phyloP scores from a whole-genome alignment of 495 filamentous ascomycete species.

The Talaromyces stipitatus region DNA sequence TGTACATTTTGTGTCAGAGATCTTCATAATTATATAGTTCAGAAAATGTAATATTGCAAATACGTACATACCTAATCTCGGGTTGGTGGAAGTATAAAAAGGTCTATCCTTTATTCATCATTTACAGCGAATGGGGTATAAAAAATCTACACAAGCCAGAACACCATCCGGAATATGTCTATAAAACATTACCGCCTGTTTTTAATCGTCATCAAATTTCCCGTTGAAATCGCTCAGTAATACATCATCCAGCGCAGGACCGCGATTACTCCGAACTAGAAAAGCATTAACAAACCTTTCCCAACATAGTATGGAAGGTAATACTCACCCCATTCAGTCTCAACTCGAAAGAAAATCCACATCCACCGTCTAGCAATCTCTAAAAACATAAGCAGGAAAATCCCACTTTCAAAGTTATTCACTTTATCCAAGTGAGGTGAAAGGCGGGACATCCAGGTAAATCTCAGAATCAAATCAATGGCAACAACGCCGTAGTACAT shows the following conservation, averaged over 20 bases:
- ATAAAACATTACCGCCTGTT: slow-evolving; percentile 18
- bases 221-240: slow-evolving; percentile 43
- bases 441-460: slow-evolving; percentile 84
- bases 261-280: slow-evolving; percentile 47
- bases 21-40: background rate
- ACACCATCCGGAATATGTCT: background rate
- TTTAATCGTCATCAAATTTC: slow-evolving; percentile 45
- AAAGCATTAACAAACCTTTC: slow-evolving; percentile 8
- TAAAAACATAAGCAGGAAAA: slow-evolving; percentile 80
- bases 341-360: slow-evolving; percentile 93
- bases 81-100: background rate
- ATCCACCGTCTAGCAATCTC: slow-evolving; percentile 88
- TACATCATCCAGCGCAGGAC: slow-evolving; percentile 46
- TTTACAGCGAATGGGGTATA: background rate
- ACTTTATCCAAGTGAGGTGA: slow-evolving; percentile 71
- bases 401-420: slow-evolving; percentile 72
- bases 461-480: slow-evolving; percentile 73
- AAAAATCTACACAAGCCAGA: background rate
- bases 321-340: slow-evolving; percentile 77
- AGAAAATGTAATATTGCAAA: background rate
- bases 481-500: slow-evolving; percentile 78
- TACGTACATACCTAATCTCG: no score
- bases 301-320: background rate
- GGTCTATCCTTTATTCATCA: background rate
- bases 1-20: background rate